Percentiles rank a stretch among this genome's conserved stretches.
Evolutionary conservation across 2,329 filamentous ascomycete species (phyloP).

Genomic region (Nannizzia gypsea): DNA sequence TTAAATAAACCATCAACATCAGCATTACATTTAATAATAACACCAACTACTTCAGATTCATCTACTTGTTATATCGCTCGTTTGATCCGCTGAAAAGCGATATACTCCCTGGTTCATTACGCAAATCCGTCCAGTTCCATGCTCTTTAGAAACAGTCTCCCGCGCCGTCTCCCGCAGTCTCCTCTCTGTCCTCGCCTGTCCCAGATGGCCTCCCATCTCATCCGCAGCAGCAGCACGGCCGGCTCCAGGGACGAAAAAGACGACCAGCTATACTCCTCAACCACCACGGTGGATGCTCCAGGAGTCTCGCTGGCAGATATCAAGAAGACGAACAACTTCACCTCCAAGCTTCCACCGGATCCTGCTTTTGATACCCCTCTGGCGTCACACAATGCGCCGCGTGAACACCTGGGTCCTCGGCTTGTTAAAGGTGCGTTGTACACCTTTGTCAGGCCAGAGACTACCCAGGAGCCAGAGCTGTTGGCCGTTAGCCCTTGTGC

Average conservation of each 20-base stretch:
- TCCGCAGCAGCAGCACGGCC: background rate
- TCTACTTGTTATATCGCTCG: background rate
- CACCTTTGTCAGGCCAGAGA: slow-evolving; percentile 79
- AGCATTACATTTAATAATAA: background rate
- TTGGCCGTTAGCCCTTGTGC: slow-evolving; percentile 69
- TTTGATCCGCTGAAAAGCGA: background rate
- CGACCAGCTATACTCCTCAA: background rate
- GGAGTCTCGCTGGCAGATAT: slow-evolving; percentile 38
- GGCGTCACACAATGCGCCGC: slow-evolving; percentile 67
- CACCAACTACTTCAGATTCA: background rate
- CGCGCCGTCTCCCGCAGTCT: background rate
- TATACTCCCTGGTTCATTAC: background rate
- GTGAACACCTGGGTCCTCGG: slow-evolving; percentile 64
- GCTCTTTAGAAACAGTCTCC: slow-evolving; percentile 8
- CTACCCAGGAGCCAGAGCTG: slow-evolving; percentile 60
- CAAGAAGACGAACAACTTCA: slow-evolving; percentile 55
- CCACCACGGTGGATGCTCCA: background rate
- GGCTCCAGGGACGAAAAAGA: background rate
- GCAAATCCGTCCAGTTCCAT: slow-evolving; percentile 1
- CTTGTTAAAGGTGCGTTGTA: slow-evolving; percentile 76
- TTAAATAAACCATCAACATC: background rate
- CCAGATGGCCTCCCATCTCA: slow-evolving; percentile 14
- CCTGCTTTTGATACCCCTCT: slow-evolving; percentile 65
- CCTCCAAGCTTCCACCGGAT: slow-evolving; percentile 61
- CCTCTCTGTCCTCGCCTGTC: slow-evolving; percentile 5